A percentile compares a stretch with the other conserved stretches of the same genome.
Evolutionary conservation across 305 asterid genomes (phyloP).

Genomic region (Fraxinus dipetala): DNA sequence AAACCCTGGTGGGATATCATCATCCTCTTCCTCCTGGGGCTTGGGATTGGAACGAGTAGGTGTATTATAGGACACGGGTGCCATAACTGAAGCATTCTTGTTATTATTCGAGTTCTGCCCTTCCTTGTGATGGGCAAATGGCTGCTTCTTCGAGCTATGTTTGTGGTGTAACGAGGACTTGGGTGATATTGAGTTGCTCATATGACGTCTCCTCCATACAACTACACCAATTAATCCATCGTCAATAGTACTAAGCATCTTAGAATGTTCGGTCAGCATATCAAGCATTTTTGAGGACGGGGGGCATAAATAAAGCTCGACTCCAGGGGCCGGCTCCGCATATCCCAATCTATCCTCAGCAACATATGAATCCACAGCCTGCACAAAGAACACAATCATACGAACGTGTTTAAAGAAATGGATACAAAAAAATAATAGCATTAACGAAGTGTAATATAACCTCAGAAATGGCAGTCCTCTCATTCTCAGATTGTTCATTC

Average conservation of each 20-base stretch:
- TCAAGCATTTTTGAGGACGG: slow-evolving; percentile 44
- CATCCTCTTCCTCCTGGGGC: slow-evolving; percentile 49
- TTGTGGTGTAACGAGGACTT: slow-evolving; percentile 67
- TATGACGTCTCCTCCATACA: slow-evolving; percentile 88
- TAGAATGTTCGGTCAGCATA: slow-evolving; percentile 50
- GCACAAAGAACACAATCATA: not conserved
- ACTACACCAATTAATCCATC: slow-evolving; percentile 82
- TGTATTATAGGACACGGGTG: slow-evolving; percentile 15
- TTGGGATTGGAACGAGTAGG: slow-evolving; percentile 16
- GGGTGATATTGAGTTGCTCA: slow-evolving; percentile 71
- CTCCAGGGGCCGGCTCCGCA: slow-evolving; percentile 76
- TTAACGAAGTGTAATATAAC: slow-evolving; percentile 25
- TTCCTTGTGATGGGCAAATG: slow-evolving; percentile 45
- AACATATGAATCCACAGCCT: slow-evolving; percentile 75
- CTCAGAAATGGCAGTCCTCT: slow-evolving; percentile 60
- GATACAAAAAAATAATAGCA: not conserved
- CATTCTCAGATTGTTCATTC: slow-evolving; percentile 51
- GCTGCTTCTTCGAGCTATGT: slow-evolving; percentile 58
- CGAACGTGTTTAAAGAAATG: not conserved
- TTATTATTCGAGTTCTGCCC: slow-evolving; percentile 50
- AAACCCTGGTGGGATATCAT: slow-evolving; percentile 87
- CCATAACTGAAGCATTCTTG: slow-evolving; percentile 31
- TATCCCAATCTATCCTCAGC: slow-evolving; percentile 80
- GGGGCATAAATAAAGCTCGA: slow-evolving; percentile 87
- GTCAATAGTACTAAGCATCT: slow-evolving; percentile 40